Base-by-base conservation (phyloP, 306 rosid species). In the Dryas drummondii region DNA sequence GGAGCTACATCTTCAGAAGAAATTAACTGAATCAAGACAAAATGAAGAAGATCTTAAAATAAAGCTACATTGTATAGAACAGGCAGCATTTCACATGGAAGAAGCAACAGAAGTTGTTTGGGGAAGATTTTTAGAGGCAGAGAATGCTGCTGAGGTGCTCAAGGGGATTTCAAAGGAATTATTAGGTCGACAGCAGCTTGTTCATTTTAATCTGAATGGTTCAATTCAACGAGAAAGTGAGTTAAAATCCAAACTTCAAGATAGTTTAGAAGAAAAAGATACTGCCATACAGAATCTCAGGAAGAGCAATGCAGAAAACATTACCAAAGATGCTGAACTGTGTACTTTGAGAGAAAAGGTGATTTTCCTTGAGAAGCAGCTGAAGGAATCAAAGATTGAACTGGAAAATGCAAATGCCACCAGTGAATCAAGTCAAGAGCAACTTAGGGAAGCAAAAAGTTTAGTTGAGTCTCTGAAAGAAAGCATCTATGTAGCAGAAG, bases 111-210 rank as follows among this genome's bases (percentile, higher is more conserved):
- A 87, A 86, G 91, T 91, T 67, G 91, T 94, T 82, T 94, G 97
- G 98, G 97, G 97, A 82, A 88, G 98, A 82, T 94, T 94, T 80
- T 80, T 96, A 45, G 99, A 96, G 86, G 99, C 97, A n/a, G 98
- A 96, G 61, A 92, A 86, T 83, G 86, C 91, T 40, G 76, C 89
- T 1, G 98, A 87, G 86, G 88, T 83, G 75, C 89, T 92, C 68
- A 87, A 82, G 91, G 97, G 97, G 52, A 87, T 90, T 80, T 92
- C 98, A 9, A 89, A 84, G 85, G 91, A 89, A 67, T 73, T 92
- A 64, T 79, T 87, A 73, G 92, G 97, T 50, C 84, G 84, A 66
- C 87, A 90, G 74, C 97, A 90, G 82, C 78, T 83, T 15, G 78
- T 89, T n/a, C 89, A 91, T 66, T 83, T 94, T 79, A 87, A 87